Conservation (phyloP, 2,329 filamentous ascomycete species). For the Calonectria honghensis region DNA sequence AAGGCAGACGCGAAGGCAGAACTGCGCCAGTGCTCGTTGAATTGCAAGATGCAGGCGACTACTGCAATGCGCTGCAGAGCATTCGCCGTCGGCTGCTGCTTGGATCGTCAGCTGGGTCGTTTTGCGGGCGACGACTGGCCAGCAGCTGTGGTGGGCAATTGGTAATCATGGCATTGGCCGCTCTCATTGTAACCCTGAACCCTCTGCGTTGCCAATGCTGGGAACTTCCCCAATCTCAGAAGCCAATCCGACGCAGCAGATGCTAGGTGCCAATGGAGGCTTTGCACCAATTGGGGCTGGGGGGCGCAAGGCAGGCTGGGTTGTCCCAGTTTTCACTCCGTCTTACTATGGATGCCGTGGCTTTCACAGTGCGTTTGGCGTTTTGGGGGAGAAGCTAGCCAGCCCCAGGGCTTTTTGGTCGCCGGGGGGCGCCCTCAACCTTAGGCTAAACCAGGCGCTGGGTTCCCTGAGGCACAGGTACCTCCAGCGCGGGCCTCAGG, state of each 20-base stretch:
- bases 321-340: constrained; percentile 40
- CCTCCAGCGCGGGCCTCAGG: constrained; percentile 1
- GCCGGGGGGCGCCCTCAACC: constrained; percentile 1
- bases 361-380: background rate
- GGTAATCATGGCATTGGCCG: constrained; percentile 48
- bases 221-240: constrained; percentile 39
- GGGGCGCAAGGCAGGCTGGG: constrained; percentile 40
- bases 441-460: constrained; percentile 13
- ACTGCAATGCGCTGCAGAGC: constrained; percentile 36
- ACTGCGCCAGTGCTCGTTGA: constrained; percentile 22
- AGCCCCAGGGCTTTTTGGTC: constrained; percentile 32
- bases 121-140: constrained; percentile 44
- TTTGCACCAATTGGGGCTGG: constrained; percentile 46
- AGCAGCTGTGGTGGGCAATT: constrained; percentile 41
- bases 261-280: constrained; percentile 36
- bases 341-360: constrained; percentile 23
- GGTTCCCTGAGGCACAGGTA: background rate
- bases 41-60: constrained; percentile 34
- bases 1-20: constrained; percentile 41
- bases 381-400: constrained; percentile 6
- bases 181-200: constrained; percentile 39
- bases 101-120: constrained; percentile 35
- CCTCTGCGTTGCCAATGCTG: constrained; percentile 15
- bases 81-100: constrained; percentile 31
- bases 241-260: constrained; percentile 5